phyloP scores from a whole-genome alignment of 192 early-diverging fungal genomes.

The Diversispora epigaea region DNA sequence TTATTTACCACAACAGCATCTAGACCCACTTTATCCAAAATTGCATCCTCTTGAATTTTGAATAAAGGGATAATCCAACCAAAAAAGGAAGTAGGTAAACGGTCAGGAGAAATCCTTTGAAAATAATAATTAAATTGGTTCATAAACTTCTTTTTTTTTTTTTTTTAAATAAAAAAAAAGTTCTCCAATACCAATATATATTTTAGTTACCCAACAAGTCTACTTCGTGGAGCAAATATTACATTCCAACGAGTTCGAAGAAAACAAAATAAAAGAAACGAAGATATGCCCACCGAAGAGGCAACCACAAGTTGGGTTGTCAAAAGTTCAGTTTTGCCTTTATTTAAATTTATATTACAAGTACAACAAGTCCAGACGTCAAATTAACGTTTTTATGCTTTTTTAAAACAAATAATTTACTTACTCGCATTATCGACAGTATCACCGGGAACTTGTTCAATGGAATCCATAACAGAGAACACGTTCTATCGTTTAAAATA shows the following conservation, averaged over 20 bases:
- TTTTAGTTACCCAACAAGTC: slow-evolving; percentile 35
- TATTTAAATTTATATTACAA: not conserved
- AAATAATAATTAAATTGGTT: not conserved
- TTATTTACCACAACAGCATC: slow-evolving; percentile 56
- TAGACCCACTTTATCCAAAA: slow-evolving; percentile 54
- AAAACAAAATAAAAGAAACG: slow-evolving; percentile 43
- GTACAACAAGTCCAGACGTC: not conserved
- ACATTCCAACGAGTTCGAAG: slow-evolving; percentile 41
- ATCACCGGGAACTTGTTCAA: no score
- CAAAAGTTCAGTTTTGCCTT: slow-evolving; percentile 37
- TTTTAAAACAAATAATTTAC: not conserved
- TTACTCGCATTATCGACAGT: no score
- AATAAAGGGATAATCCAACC: slow-evolving; percentile 56
- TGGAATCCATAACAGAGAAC: no score
- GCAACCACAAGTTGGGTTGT: slow-evolving; percentile 43
- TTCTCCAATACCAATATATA: not conserved
- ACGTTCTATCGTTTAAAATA: no score
- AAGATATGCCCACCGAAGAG: slow-evolving; percentile 26
- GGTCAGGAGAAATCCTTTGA: slow-evolving; percentile 47
- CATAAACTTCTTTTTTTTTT: no score
- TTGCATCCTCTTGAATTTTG: slow-evolving; percentile 41
- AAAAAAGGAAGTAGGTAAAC: slow-evolving; percentile 45
- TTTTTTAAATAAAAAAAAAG: no score
- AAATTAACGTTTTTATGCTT: not conserved
- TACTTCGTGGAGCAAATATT: slow-evolving; percentile 44